Evolutionary conservation across 148 eudicot species (phyloP).

Genomic region (Nepenthes mirabilis): DNA sequence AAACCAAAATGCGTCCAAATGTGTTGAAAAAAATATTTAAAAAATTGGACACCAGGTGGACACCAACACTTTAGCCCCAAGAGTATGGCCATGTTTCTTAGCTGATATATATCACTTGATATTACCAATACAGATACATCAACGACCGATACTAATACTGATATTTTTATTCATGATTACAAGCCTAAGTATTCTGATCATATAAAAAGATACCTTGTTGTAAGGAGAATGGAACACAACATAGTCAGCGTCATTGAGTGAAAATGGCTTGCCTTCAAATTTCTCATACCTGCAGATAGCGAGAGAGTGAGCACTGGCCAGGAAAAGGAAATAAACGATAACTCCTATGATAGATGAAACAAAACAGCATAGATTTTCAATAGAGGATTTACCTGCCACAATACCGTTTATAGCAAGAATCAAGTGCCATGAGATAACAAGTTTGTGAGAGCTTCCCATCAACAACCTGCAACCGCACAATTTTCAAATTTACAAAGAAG

Average conservation of each 20-base stretch:
- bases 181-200: too few relatives aligned
- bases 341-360: background rate
- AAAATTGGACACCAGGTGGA: too few relatives aligned
- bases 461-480: constrained; percentile 48
- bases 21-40: too few relatives aligned
- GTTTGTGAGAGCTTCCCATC: constrained; percentile 99
- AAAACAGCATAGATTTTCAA: background rate
- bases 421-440: constrained; percentile 94
- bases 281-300: constrained; percentile 61
- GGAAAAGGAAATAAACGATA: background rate
- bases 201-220: constrained; percentile 55
- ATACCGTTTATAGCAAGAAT: constrained; percentile 73
- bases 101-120: too few relatives aligned
- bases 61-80: too few relatives aligned
- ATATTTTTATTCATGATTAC: too few relatives aligned
- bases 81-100: too few relatives aligned
- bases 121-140: too few relatives aligned
- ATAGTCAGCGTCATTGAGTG: constrained; percentile 61
- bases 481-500: background rate
- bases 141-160: too few relatives aligned
- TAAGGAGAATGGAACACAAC: constrained; percentile 96
- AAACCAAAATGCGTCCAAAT: too few relatives aligned
- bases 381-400: constrained; percentile 57
- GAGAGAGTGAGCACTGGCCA: background rate
- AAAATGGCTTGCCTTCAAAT: constrained; percentile 73